Conservation (phyloP, 2,329 filamentous ascomycete genomes). For the Paraphaeosphaeria minitans region DNA sequence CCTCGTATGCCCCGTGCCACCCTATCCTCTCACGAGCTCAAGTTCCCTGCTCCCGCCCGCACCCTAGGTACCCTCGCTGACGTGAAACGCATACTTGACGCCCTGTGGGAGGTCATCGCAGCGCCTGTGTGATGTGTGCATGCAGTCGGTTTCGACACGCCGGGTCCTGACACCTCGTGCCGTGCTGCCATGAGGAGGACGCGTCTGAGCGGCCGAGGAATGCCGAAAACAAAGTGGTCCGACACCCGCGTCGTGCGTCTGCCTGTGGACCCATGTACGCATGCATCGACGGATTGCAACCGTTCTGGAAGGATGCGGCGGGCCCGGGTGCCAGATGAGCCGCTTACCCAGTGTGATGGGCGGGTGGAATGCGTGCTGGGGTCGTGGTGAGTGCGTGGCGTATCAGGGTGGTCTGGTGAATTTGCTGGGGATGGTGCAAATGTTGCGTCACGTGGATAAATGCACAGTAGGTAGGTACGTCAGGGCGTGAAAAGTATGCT, state of each 20-base stretch:
- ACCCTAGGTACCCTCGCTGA: neutral
- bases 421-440: neutral
- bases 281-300: neutral
- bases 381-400: neutral
- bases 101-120: too few relatives aligned
- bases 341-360: neutral
- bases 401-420: neutral
- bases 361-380: neutral
- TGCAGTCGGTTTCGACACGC: neutral
- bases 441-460: neutral
- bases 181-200: neutral
- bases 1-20: neutral
- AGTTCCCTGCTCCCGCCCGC: neutral
- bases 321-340: neutral
- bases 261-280: neutral
- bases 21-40: neutral
- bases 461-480: neutral
- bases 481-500: slow-evolving; percentile 5
- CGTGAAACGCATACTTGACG: neutral
- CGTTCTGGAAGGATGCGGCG: slow-evolving; percentile 1
- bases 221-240: slow-evolving; percentile 26
- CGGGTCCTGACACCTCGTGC: slow-evolving; percentile 3
- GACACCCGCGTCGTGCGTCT: slow-evolving; percentile 23
- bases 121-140: slow-evolving; percentile 4
- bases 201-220: slow-evolving; percentile 6